Conservation (phyloP, 176 grass and related monocot species). For the Neostapfia colusana region DNA sequence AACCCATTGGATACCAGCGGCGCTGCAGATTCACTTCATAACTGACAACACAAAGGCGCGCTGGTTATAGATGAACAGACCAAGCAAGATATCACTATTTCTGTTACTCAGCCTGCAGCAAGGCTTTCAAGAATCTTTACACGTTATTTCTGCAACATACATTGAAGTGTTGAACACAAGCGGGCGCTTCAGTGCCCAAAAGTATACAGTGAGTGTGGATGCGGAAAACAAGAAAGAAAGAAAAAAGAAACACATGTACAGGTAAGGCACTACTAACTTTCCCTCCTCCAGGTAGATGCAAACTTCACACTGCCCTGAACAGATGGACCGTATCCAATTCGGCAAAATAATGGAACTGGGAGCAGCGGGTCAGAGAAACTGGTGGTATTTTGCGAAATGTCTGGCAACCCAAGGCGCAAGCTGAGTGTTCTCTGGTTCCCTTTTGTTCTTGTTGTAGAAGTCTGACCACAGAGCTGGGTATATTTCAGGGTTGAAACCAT, state of each 20-base stretch:
- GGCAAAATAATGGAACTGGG: conserved; percentile 3
- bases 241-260: conserved; percentile 47
- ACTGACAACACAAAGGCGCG: neutral
- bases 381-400: conserved; percentile 66
- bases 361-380: conserved; percentile 34
- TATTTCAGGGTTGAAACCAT: conserved; percentile 71
- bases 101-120: conserved; percentile 25
- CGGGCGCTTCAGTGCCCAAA: conserved; percentile 41
- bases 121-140: conserved; percentile 51
- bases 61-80: neutral
- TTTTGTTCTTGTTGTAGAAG: conserved; percentile 80
- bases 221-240: neutral
- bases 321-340: conserved; percentile 28
- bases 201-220: conserved; percentile 31
- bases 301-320: conserved; percentile 22
- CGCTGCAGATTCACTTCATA: neutral
- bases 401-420: conserved; percentile 90
- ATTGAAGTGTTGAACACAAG: conserved; percentile 34
- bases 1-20: neutral
- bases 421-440: conserved; percentile 84
- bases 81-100: conserved; percentile 44
- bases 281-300: conserved; percentile 29
- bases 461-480: conserved; percentile 77
- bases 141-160: conserved; percentile 51
- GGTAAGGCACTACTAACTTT: conserved; percentile 39